Percentiles rank a stretch among this genome's conserved stretches.
These are phyloP conservation scores for Pyropia haitanensis DNA, from an alignment of 23 red algal species.

Conservation along the genomic window DNA sequence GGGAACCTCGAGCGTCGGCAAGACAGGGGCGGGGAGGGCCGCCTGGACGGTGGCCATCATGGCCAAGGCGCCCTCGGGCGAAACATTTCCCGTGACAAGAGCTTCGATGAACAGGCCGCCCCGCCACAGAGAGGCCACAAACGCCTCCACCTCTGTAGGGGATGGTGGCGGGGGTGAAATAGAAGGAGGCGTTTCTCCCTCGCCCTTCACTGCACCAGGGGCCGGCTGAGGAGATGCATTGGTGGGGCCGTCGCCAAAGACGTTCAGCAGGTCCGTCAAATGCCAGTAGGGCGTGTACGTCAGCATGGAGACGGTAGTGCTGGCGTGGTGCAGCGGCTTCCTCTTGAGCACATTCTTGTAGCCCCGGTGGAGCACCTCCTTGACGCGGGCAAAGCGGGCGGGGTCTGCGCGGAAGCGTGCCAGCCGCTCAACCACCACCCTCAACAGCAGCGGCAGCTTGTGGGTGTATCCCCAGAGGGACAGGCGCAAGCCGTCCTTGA, in stretches of 20 bases:
- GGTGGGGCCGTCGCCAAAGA: constrained; percentile 17
- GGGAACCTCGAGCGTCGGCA: constrained; percentile 17
- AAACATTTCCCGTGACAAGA: constrained; percentile 68
- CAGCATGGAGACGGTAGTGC: constrained; percentile 26
- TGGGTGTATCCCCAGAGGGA: constrained; percentile 38
- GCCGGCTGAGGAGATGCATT: no score
- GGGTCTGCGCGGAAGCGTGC: constrained; percentile 23
- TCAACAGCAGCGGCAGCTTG: constrained; percentile 32
- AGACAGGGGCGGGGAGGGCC: constrained; percentile 15
- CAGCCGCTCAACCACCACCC: constrained; percentile 31
- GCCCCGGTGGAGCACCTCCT: constrained; percentile 23
- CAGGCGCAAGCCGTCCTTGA: constrained; percentile 22
- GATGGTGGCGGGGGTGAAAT: no score
- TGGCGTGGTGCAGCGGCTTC: constrained; percentile 27
- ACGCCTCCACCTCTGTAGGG: no score
- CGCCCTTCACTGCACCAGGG: no score
- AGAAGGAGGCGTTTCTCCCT: no score
- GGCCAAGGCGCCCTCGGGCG: constrained; percentile 15
- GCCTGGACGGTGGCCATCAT: constrained; percentile 28
- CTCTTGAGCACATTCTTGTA: constrained; percentile 41
- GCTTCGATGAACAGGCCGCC: constrained; percentile 30
- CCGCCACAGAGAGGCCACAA: no score
- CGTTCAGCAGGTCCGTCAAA: constrained; percentile 25
- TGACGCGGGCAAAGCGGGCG: constrained; percentile 30
- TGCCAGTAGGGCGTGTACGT: constrained; percentile 60